Evolutionary conservation across 202 grass and related monocot species (phyloP).

Genomic region (Saccharum hybrid): DNA sequence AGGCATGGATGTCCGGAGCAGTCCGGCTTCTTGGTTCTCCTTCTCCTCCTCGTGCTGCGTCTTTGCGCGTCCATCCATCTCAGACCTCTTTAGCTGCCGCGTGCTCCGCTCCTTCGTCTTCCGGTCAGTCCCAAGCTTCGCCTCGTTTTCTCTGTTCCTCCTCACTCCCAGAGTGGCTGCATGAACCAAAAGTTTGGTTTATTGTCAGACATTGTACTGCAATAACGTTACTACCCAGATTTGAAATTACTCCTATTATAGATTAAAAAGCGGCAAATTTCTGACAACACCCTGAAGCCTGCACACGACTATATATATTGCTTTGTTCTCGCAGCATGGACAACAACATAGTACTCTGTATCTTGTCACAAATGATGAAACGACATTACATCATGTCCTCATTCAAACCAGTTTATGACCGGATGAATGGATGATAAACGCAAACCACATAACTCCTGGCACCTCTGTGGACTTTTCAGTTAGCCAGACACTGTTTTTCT

Average conservation of each 20-base stretch:
- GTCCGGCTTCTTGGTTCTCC: neutral
- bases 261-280: neutral
- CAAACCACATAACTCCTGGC: neutral
- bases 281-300: neutral
- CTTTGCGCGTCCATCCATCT: neutral
- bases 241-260: neutral
- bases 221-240: neutral
- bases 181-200: constrained; percentile 25
- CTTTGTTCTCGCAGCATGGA: too few species aligned
- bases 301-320: too few species aligned
- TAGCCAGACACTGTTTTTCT: neutral
- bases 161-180: constrained; percentile 43
- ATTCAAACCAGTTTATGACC: neutral
- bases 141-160: constrained; percentile 39
- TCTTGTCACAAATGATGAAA: too few species aligned
- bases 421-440: neutral
- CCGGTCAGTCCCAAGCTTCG: constrained; percentile 37
- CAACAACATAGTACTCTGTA: too few species aligned
- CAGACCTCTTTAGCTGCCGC: constrained; percentile 30
- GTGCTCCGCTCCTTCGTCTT: constrained; percentile 43
- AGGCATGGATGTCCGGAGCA: neutral
- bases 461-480: constrained; percentile 3
- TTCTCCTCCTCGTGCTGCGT: neutral
- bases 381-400: too few species aligned
- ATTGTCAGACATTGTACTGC: constrained; percentile 24